phyloP scores from a whole-genome alignment of 371 early-diverging fungal species.

The Mortierella sp. region DNA sequence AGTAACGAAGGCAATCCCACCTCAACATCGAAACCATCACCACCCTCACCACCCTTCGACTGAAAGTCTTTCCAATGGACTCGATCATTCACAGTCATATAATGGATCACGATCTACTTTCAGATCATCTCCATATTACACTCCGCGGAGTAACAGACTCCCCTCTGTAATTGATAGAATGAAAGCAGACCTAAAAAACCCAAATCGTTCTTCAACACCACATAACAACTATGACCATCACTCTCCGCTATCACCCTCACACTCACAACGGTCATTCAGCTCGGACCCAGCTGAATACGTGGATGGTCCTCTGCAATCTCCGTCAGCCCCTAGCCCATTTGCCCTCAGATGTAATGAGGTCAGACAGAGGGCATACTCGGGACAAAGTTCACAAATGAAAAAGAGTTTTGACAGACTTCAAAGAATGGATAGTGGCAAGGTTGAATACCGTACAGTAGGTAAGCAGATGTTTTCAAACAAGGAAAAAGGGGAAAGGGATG shows the following conservation, averaged over 20 bases:
- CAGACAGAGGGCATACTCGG: slow-evolving; percentile 31
- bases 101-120: slow-evolving; percentile 6
- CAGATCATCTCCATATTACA: slow-evolving; percentile 19
- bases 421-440: slow-evolving; percentile 34
- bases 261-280: neutral
- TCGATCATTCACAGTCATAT: slow-evolving; percentile 7
- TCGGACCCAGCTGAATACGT: neutral
- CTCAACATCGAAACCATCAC: slow-evolving; percentile 9
- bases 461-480: slow-evolving; percentile 4
- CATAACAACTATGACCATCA: neutral
- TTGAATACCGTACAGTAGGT: slow-evolving; percentile 52
- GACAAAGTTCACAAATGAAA: slow-evolving; percentile 41
- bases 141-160: slow-evolving; percentile 27
- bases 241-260: neutral
- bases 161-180: slow-evolving; percentile 40
- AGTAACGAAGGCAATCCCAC: slow-evolving; percentile 7
- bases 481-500: neutral
- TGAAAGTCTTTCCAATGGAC: neutral
- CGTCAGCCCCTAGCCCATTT: slow-evolving; percentile 13
- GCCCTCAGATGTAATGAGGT: slow-evolving; percentile 19
- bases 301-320: slow-evolving; percentile 7
- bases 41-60: neutral
- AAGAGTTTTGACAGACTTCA: slow-evolving; percentile 35
- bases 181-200: slow-evolving; percentile 33
- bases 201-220: slow-evolving; percentile 8